These are phyloP conservation scores for Linnemannia elongata DNA, from an alignment of 192 early-diverging fungal genomes.

Conservation along the genomic window DNA sequence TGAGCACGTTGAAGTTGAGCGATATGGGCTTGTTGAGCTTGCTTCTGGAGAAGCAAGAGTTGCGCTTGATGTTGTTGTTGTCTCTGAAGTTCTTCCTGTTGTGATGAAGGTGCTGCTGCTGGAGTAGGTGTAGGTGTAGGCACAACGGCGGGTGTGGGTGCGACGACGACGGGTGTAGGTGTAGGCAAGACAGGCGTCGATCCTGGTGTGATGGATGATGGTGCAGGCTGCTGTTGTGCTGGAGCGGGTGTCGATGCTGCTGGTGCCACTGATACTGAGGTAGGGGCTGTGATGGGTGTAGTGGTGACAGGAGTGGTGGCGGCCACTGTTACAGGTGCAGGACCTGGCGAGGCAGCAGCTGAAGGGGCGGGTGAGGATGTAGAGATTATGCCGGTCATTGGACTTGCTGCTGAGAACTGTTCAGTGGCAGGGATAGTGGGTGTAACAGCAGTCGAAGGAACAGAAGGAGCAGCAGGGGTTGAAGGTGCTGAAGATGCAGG, in stretches of 20 bases:
- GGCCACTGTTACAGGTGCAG: neutral
- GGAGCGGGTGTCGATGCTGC: neutral
- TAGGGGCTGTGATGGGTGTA: neutral
- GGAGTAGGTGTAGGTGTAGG: neutral
- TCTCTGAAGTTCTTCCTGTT: neutral
- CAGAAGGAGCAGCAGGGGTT: constrained; percentile 16
- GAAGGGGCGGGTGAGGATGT: constrained; percentile 18
- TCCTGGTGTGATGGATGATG: neutral
- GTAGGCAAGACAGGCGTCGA: neutral
- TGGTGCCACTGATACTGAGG: neutral
- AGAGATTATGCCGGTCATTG: constrained; percentile 36
- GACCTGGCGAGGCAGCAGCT: neutral
- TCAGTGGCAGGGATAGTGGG: neutral
- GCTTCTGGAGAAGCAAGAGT: constrained; percentile 24
- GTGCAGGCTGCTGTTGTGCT: neutral
- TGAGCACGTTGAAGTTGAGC: constrained; percentile 25
- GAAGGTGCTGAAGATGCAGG: constrained; percentile 17
- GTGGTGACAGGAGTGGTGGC: neutral
- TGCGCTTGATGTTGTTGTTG: constrained; percentile 23
- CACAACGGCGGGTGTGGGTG: neutral
- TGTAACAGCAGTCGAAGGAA: neutral
- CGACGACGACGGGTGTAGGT: neutral
- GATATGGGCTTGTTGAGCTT: constrained; percentile 40
- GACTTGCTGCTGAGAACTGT: constrained; percentile 1
- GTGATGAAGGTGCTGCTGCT: constrained; percentile 3